Base-by-base conservation (phyloP, 169 alveolate species). In the Cryptosporidium tyzzeri region DNA sequence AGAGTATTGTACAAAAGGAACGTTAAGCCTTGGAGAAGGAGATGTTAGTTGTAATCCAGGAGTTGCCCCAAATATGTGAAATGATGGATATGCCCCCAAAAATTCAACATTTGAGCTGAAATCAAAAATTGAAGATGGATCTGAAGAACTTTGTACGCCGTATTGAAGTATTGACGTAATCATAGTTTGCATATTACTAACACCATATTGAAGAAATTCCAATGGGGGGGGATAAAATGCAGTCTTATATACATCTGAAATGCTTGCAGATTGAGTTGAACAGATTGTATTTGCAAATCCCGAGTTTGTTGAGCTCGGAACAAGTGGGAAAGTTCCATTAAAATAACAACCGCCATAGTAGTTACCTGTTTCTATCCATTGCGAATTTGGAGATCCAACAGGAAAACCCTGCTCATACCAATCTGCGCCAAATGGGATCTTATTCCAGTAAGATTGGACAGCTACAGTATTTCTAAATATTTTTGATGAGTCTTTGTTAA, bases 191-290 rank as follows among this genome's bases (percentile, higher is more conserved):
- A 41, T 59, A 59, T 80, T 65, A 7, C 80, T 62, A 9, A 80
- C 89, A 62, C 89, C 89, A 62, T 80, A 80, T 26, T 41, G 45
- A 45, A 80, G 44, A 44, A 61, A 61, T 62, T 67, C 89, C 10
- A 80, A 58, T 48, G 89, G 89, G 6, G 73, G 89, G 39, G 89
- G 89, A 44, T 80, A 80, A 67, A 80, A 80, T 21, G 89, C 89
- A 35, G 89, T 62, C 45, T 29, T 80, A 53, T 80, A 80, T 29
- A 16, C 37, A 80, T 80, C 89, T 18, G 89, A 80, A 39, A 65
- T 80, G 44, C 1, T 61, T 9, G 9, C 14, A 39, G 75, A 69
- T 67, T 80, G 89, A 18, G 26, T 12, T 33, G 50, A 62, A 29
- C 89, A 80, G 37, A 80, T 26, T 18, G 80, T 80, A 21, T 80